Evolutionary conservation across 1,284 basidiomycete species (phyloP), one percentile per base, ranked within the genome.

Genomic region (Heliocybe sulcata): DNA sequence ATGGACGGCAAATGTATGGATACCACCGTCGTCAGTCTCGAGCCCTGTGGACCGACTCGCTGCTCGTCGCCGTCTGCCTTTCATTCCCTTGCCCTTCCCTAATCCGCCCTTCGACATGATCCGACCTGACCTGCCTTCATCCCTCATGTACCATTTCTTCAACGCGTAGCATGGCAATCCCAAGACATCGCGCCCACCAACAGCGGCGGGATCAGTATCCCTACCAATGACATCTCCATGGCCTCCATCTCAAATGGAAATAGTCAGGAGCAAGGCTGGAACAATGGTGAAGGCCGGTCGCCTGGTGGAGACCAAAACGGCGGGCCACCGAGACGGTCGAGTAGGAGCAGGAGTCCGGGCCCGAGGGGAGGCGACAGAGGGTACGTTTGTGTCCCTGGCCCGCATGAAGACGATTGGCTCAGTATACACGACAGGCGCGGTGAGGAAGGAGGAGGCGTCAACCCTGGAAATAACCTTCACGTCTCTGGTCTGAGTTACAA

Each of bases 381-480:
- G 83, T 84, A 38, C 57, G 82, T 72, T 20, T 23, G 12, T 25
- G n/a, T 53, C 12, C 26, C 3, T 25, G 38, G 2, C 11, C 52
- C 19, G 2, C 56, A 55, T 52, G 52, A n/a, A 22, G 42, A 26
- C 12, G 19, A 55, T 54, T 57, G 25, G 45, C 55, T 50, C 60
- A 58, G 52, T 57, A 59, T 45, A 29, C 45, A 45, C 14, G 33
- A 19, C 23, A 60, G 60, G 54, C 52, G 56, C 35, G 52, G 61
- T 47, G 58, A 61, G 52, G 61, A 63, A 52, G 66, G 63, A 26
- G 73, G 70, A 14, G 74, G 69, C 19, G 71, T 73, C 57, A 98
- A 98, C 74, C 92, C 92, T 1, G 95, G 96, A 53, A 98, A 97
- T 77, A 98, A 98, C 74, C 79, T 99, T 38, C 96, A 99, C 68